Base-by-base conservation (phyloP, 2,329 filamentous ascomycete species). In the Coniella vitis region DNA sequence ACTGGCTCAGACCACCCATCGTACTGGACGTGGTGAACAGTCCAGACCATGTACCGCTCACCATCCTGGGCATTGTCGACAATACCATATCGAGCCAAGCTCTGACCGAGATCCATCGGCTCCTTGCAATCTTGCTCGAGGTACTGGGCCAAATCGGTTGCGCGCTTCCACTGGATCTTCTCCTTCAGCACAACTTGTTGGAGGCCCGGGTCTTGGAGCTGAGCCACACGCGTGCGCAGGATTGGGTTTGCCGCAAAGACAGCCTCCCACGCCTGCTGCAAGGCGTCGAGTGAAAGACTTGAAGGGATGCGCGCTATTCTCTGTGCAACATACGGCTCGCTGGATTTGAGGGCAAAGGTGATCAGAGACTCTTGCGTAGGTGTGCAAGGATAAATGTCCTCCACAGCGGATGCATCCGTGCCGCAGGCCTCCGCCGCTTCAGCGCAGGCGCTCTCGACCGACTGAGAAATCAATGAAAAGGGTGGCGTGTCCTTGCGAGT, bases 371-470 rank as follows among this genome's bases (percentile, higher is more conserved):
- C 66, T 39, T 72, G 69, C 3, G 63, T 55, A 1, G 64, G 59
- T 7, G 66, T 62, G 52, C 64, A 66, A 2, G 67, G 67, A 38
- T 67, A 69, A 0, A 69, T 58, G 46, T 72, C 68, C 29, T 68
- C 60, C n/a, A 67, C 55, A 4, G 51, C 42, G 4, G 45, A 38
- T 1, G 44, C 22, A 13, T 55, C 46, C 2, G 57, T 47, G 20
- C 52, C 45, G 44, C 61, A 64, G 3, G 57, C 42, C 21, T 57
- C 37, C n/a, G 58, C 45, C 10, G 51, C 51, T 25, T 62, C 60
- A 13, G 45, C 19, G 8, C 48, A 45, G 9, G 57, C 56, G 34
- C 44, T 51, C 31, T 58, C 54, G 8, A 39, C 44, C 7, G 43
- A 12, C 34, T 56, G 48, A 3, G 50, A 52, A 21, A 62, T 50